These are phyloP conservation scores for Leccinum pallidistipes DNA, from an alignment of 1,284 basidiomycete species.

Conservation along the genomic window DNA sequence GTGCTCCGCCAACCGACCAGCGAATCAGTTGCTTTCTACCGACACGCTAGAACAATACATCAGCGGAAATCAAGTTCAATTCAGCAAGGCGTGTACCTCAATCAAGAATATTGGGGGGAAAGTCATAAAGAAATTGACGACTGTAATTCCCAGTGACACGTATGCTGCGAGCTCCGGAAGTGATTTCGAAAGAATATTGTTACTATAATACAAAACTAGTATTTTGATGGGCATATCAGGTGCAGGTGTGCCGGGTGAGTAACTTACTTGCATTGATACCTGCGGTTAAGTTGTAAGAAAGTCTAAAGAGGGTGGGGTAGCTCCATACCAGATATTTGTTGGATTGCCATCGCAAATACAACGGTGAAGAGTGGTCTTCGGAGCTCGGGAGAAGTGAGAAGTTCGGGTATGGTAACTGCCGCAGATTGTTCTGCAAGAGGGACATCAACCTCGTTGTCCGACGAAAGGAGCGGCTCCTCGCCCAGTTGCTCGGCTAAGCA, in stretches of 20 bases:
- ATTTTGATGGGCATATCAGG: conserved; percentile 36
- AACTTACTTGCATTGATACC: conserved; percentile 56
- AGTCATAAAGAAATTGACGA: conserved; percentile 82
- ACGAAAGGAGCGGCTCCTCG: conserved; percentile 49
- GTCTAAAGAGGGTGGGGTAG: not conserved
- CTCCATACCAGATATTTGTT: conserved; percentile 72
- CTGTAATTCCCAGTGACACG: conserved; percentile 74
- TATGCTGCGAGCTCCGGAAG: conserved; percentile 78
- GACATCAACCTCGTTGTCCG: conserved; percentile 33
- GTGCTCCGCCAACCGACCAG: conserved; percentile 60
- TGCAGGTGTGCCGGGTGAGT: not conserved
- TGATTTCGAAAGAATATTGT: conserved; percentile 77
- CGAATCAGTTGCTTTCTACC: conserved; percentile 62
- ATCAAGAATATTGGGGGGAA: conserved; percentile 85
- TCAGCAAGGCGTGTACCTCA: conserved; percentile 46
- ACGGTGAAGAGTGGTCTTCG: conserved; percentile 70
- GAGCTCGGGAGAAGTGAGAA: conserved; percentile 57
- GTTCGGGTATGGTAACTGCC: conserved; percentile 52
- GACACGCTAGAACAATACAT: conserved; percentile 47
- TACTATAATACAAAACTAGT: conserved; percentile 86
- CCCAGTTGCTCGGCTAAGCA: conserved; percentile 25
- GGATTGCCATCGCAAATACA: conserved; percentile 71
- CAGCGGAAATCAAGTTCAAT: not conserved
- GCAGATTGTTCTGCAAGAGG: conserved; percentile 22
- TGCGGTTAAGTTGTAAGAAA: conserved; percentile 13